Percentiles rank a stretch among this genome's conserved stretches.
Conservation (phyloP, 208 protist species). For the Leishmania guyanensis region DNA sequence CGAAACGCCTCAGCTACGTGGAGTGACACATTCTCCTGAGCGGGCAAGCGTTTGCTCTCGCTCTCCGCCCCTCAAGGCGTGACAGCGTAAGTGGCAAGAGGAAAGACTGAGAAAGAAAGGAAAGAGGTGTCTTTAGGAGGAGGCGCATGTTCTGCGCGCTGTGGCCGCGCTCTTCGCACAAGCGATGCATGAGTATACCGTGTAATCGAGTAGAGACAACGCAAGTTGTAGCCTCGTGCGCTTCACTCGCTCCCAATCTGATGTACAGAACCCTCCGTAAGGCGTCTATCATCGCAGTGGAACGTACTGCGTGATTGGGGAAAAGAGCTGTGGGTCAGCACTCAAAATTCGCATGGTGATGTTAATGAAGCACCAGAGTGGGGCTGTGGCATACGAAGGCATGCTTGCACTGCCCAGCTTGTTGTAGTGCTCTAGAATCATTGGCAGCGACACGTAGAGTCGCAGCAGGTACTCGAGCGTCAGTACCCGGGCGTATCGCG, state of each 20-base stretch:
- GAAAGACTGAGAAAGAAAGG: not conserved
- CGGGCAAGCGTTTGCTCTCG: no score
- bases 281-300: conserved; percentile 44
- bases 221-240: not conserved
- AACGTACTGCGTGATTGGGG: conserved; percentile 41
- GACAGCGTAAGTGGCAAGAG: not conserved
- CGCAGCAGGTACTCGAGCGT: conserved; percentile 83
- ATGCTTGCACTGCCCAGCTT: conserved; percentile 66
- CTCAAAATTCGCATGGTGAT: conserved; percentile 54
- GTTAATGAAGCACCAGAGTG: conserved; percentile 74
- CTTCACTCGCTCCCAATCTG: not conserved
- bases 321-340: conserved; percentile 35
- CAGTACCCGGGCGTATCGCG: conserved; percentile 62
- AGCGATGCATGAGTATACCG: not conserved
- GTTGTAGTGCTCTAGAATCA: conserved; percentile 82
- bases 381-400: conserved; percentile 53
- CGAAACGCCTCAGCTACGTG: not conserved
- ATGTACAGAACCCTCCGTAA: not conserved
- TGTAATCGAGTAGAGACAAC: not conserved
- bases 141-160: not conserved
- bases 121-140: not conserved
- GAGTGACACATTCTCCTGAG: no score
- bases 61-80: not conserved
- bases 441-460: conserved; percentile 72
- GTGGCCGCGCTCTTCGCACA: not conserved